These are phyloP conservation scores for Cladophialophora bantiana DNA, from an alignment of 2,329 filamentous ascomycete genomes.

Conservation along the genomic window DNA sequence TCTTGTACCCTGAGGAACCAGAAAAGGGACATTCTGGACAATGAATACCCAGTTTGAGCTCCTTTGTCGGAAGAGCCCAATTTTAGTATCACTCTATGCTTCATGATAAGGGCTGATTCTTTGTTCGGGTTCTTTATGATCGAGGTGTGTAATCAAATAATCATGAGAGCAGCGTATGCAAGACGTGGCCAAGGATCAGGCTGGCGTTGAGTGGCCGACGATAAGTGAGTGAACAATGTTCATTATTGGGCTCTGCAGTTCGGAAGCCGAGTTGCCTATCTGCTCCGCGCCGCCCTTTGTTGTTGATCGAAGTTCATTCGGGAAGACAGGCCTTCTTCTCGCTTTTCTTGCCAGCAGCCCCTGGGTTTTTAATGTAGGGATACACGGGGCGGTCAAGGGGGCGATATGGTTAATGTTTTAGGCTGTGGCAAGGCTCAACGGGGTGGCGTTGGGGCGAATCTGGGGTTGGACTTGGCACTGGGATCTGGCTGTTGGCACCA, in stretches of 20 bases:
- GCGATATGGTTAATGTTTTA: background rate
- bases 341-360: background rate
- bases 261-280: constrained; percentile 11
- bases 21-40: background rate
- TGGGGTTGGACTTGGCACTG: constrained; percentile 11
- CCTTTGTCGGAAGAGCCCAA: background rate
- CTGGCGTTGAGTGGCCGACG: constrained; percentile 6
- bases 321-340: background rate
- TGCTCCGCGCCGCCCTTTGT: background rate
- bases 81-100: background rate
- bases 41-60: background rate
- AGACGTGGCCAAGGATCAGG: background rate
- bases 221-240: constrained; percentile 16
- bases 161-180: background rate
- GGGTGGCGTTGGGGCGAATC: constrained; percentile 15
- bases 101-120: background rate
- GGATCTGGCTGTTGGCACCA: no score
- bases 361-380: background rate
- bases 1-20: background rate
- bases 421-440: background rate
- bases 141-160: background rate
- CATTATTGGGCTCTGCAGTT: background rate
- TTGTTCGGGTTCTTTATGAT: background rate
- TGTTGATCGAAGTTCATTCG: background rate
- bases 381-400: background rate